Evolutionary conservation across 352 stramenopile genomes (phyloP).

Genomic region (Lagenidium sp.): DNA sequence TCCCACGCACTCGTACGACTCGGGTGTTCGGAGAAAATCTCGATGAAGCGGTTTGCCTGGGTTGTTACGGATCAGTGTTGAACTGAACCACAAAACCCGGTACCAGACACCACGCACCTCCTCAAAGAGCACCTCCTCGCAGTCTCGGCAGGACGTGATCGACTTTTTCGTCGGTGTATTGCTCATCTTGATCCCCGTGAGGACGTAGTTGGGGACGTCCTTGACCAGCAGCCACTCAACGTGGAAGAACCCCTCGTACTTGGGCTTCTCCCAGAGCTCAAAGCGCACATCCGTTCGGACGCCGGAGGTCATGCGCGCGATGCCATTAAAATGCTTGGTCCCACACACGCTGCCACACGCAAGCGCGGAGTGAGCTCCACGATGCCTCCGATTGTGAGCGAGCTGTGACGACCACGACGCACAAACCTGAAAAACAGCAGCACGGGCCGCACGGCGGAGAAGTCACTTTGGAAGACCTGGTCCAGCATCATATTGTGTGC

Average conservation of each 20-base stretch:
- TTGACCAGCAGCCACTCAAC: constrained; percentile 80
- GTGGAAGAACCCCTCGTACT: constrained; percentile 76
- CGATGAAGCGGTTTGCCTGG: constrained; percentile 60
- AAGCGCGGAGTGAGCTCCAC: background rate
- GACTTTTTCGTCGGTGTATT: constrained; percentile 75
- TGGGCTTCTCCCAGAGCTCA: constrained; percentile 72
- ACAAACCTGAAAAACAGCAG: constrained; percentile 73
- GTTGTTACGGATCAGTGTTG: no score
- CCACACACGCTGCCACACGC: constrained; percentile 41
- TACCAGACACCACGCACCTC: constrained; percentile 47
- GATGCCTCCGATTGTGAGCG: background rate
- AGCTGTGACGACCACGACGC: no score
- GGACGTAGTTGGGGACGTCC: constrained; percentile 74
- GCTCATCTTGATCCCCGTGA: constrained; percentile 69
- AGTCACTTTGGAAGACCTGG: constrained; percentile 59
- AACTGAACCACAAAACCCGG: no score
- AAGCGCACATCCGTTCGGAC: constrained; percentile 42
- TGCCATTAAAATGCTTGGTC: constrained; percentile 68
- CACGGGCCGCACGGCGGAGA: constrained; percentile 50
- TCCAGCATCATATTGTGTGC: constrained; percentile 58
- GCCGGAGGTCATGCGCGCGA: constrained; percentile 69
- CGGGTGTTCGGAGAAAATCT: constrained; percentile 41
- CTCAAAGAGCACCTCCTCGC: constrained; percentile 68
- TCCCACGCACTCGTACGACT: constrained; percentile 64
- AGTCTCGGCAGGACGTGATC: constrained; percentile 68